Base-by-base conservation (phyloP, 208 protist genomes). In the Leptomonas pyrrhocoris region DNA sequence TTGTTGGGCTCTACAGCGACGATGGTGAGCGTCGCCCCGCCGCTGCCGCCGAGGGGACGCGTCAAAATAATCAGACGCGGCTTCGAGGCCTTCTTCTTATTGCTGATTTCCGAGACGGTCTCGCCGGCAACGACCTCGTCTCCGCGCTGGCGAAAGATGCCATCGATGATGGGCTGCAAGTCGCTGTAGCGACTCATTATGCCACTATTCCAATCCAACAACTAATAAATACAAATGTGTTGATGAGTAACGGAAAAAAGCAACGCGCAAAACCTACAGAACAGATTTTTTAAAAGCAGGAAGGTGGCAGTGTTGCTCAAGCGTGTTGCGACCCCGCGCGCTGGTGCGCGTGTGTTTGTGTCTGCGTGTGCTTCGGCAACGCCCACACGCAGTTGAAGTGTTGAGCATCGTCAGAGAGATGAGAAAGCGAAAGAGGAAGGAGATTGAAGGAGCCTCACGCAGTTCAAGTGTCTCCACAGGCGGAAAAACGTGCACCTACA, bases 121-220 rank as follows among this genome's bases (percentile, higher is more conserved):
- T 96, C 88, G 54, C 79, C 80, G 30, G 91, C 81, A 28, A 90
- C 56, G 42, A 96, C 79, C 74, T 92, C 88, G 68, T 96, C 91
- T 8, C 85, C 81, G 36, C 86, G 88, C 71, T 85, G 80, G 16
- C 77, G 84, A 55, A 96, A 94, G 16, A 88, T 63, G 61, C 74
- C 80, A 61, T 91, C 86, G 18, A 92, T 74, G 15, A 86, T 51
- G 16, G 77, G 73, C 43, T 79, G 80, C 19, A 85, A 43, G 21
- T 85, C 83, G 55, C 71, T 83, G 58, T 81, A 77, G 48, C 68
- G 73, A 42, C 70, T 82, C 84, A 90, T 90, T 21, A 16, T 61
- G 45, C 19, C n/a, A 56, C 25, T 9, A 3, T 38, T 9, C 9
- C 34, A 11, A 8, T 28, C 19, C 21, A 65, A 58, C 56, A 45